Evolutionary conservation across 2,329 filamentous ascomycete species (phyloP), one percentile per base, ranked within the genome.

Genomic region (Rhynchosporium graminicola): DNA sequence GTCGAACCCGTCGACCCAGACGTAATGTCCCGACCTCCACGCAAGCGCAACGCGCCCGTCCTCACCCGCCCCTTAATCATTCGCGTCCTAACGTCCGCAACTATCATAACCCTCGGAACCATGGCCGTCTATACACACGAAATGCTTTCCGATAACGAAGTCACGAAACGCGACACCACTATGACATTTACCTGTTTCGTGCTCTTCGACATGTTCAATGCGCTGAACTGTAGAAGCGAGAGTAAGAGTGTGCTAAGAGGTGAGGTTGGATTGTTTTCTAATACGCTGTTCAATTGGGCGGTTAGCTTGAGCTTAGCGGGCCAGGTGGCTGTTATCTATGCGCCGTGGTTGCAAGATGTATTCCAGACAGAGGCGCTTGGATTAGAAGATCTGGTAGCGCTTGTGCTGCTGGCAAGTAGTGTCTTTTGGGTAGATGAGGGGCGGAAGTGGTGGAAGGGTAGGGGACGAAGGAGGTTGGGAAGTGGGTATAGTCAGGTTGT

Each of bases 131-230:
- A 99, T 78, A 87, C 91, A 68, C 89, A 87, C 73, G 94, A 98
- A 79, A 97, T 99, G 91, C 80, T 88, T 55, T 83, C 86, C 29
- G 92, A 96, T 73, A 88, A 91, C 60, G 80, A 88, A 63, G 90
- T 98, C 63, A 96, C 89, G 0, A 91, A 91, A 56, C 92, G 96
- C 70, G 95, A 99, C 77, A 99, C 95, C 1, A 99, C 95, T 67
- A 97, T 99, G 90, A 98, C 95, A 0, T 99, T 99, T 75, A 99
- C 95, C 5, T 97, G 93, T 77, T 99, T 99, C 74, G 95, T 99
- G 51, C 85, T 99, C 59, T 99, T 98, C 77, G 95, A 99, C 80
- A 99, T 99, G 95, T 97, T 98, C 82, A 98, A 99, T 76, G 95
- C 95, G 1, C 82, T 99, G 28, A 89, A 91, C 15, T 99, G 95